These are phyloP conservation scores for Bruguiera gymnorhiza DNA, from an alignment of 345 rosid species.

Conservation along the genomic window DNA sequence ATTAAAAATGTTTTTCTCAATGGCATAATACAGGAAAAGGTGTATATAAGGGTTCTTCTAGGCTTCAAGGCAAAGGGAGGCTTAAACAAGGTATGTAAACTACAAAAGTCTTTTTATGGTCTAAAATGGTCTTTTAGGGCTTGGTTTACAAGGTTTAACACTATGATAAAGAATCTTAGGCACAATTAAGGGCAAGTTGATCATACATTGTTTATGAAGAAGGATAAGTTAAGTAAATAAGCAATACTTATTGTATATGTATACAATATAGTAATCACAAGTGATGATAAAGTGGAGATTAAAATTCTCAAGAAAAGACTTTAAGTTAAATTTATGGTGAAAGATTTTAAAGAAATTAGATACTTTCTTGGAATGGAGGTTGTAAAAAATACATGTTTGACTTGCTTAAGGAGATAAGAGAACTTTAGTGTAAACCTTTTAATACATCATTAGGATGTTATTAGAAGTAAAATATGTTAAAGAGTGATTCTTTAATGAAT, in stretches of 20 bases:
- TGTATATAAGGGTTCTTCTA: background rate
- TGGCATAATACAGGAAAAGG: background rate
- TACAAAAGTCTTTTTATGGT: background rate
- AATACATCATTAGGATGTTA: background rate
- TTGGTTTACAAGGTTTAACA: background rate
- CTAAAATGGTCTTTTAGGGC: background rate
- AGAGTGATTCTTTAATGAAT: background rate
- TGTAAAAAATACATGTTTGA: background rate
- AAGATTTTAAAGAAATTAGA: background rate
- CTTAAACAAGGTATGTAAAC: background rate
- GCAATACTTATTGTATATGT: background rate
- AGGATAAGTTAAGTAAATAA: background rate
- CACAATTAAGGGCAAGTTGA: background rate
- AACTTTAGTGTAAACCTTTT: background rate
- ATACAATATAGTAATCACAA: background rate
- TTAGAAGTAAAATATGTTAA: background rate
- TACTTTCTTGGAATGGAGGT: background rate
- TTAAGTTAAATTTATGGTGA: background rate
- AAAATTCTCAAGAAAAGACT: background rate
- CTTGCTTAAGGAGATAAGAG: background rate
- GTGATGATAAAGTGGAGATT: background rate
- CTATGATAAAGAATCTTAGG: background rate
- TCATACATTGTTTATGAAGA: background rate
- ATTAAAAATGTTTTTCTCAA: conserved; percentile 1
- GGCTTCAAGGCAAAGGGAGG: background rate